A percentile compares a stretch with the other conserved stretches of the same genome.
Conservation (phyloP, 2,329 filamentous ascomycete species). For the Proliferodiscus dingleyae region DNA sequence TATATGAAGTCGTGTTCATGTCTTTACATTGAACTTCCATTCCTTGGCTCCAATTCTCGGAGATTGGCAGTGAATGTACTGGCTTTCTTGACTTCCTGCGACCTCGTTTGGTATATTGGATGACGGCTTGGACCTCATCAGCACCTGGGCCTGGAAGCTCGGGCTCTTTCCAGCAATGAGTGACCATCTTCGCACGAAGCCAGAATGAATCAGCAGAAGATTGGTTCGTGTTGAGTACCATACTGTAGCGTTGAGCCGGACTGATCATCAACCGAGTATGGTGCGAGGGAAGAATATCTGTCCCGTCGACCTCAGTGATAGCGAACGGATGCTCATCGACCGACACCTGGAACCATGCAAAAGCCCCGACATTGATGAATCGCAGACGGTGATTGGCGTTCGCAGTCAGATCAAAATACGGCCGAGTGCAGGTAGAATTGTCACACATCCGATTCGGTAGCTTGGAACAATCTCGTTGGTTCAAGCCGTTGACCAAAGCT, state of each 20-base stretch:
- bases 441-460: slow-evolving; percentile 40
- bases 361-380: slow-evolving; percentile 65
- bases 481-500: slow-evolving; percentile 41
- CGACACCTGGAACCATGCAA: slow-evolving; percentile 67
- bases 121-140: slow-evolving; percentile 44
- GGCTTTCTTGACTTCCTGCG: slow-evolving; percentile 4
- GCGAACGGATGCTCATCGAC: slow-evolving; percentile 62
- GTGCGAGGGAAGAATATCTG: slow-evolving; percentile 55
- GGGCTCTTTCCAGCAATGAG: slow-evolving; percentile 53
- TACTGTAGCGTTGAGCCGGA: slow-evolving; percentile 67
- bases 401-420: slow-evolving; percentile 44
- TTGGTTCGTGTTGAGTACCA: slow-evolving; percentile 57
- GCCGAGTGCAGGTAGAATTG: slow-evolving; percentile 33
- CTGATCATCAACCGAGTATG: slow-evolving; percentile 60
- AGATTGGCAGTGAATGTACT: slow-evolving; percentile 16
- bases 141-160: slow-evolving; percentile 39
- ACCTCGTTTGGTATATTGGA: slow-evolving; percentile 38
- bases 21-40: slow-evolving; percentile 31
- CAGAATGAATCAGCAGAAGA: slow-evolving; percentile 52
- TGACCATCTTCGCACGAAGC: slow-evolving; percentile 58
- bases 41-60: slow-evolving; percentile 40
- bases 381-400: slow-evolving; percentile 60
- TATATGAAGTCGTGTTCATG: slow-evolving; percentile 39
- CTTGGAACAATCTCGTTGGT: slow-evolving; percentile 37
- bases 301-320: slow-evolving; percentile 67